Evolutionary conservation across 805 yeast species (phyloP), one percentile per base, ranked within the genome.

Genomic region (Candida dendrica): DNA sequence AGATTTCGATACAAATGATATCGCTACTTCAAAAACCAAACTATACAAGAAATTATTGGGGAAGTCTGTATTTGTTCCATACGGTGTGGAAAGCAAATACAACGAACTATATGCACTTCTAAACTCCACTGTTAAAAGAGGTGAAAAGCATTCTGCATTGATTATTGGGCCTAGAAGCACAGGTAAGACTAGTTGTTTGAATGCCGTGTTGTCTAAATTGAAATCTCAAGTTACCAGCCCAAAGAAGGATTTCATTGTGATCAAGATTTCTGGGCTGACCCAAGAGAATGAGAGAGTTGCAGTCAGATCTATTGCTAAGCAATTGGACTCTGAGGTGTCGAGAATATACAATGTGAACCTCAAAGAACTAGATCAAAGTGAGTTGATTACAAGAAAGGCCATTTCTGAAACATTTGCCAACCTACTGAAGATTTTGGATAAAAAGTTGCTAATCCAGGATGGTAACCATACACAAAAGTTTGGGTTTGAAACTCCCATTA

Each of bases 251-350:
- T 87, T 79, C 54, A 67, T 90, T 15, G 67, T 75, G 0, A 75
- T 93, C 10, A 59, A 72, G 18, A 64, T 91, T 24, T 79, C 82
- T 45, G 96, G 96, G 0, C 61, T 72, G 13, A 71, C 81, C 3
- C 96, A 87, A 55, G 56, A 71, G 4, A 88, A 83, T 49, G 98
- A 91, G 55, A 74, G 71, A 37, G 64, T 74, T 39, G 98, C 98
- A 0, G 74, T 93, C 13, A 72, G 90, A 40, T 90, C 87, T 49
- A 84, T 93, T 43, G 95, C 96, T 0, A 68, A 82, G 36, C 97
- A 90, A 59, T 63, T 91, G 34, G 95, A 87, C 55, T 56, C 55
- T 15, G 68, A 64, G 41, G 56, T 71, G 40, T 51, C 60, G 32
- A 52, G 57, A 40, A 51, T 64, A 16, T 64, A 61, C 41, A 53